phyloP scores from a whole-genome alignment of 106 monocot genomes.

The Platanthera zijinensis region DNA sequence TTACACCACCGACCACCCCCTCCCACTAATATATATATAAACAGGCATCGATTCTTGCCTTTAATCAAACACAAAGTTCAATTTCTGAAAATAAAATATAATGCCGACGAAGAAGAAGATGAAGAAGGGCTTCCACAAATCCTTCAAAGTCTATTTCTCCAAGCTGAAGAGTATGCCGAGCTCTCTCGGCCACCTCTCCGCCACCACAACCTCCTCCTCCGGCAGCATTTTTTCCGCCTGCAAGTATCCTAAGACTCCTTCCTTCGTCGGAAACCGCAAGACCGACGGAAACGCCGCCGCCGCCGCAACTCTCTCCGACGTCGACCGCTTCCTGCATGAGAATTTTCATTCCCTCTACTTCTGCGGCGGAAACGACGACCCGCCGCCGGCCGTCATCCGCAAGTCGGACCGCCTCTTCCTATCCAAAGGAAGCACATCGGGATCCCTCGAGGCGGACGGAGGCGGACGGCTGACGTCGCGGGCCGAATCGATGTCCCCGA shows the following conservation, averaged over 20 bases:
- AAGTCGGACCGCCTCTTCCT: conserved; percentile 24
- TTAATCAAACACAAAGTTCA: no score
- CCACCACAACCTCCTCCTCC: conserved; percentile 12
- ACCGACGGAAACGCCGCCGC: background rate
- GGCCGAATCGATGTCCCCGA: conserved; percentile 9
- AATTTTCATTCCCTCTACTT: conserved; percentile 72
- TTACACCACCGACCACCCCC: no score
- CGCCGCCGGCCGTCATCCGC: background rate
- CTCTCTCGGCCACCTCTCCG: background rate
- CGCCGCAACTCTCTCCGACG: conserved; percentile 66
- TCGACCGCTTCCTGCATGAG: conserved; percentile 75
- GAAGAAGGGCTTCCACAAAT: conserved; percentile 35
- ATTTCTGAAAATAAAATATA: background rate
- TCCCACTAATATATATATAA: no score
- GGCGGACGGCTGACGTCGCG: background rate
- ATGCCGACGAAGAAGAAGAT: background rate
- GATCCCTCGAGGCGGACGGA: conserved; percentile 2
- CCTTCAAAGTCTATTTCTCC: conserved; percentile 39
- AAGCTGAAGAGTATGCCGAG: conserved; percentile 40
- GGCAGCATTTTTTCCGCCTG: conserved; percentile 51
- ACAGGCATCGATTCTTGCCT: no score
- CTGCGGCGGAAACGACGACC: conserved; percentile 3
- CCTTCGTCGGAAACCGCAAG: conserved; percentile 26
- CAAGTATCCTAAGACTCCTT: conserved; percentile 75
- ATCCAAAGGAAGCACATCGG: conserved; percentile 13